A percentile compares a stretch with the other conserved stretches of the same genome.
phyloP scores from a whole-genome alignment of 306 rosid genomes.

The Rosa chinensis region DNA sequence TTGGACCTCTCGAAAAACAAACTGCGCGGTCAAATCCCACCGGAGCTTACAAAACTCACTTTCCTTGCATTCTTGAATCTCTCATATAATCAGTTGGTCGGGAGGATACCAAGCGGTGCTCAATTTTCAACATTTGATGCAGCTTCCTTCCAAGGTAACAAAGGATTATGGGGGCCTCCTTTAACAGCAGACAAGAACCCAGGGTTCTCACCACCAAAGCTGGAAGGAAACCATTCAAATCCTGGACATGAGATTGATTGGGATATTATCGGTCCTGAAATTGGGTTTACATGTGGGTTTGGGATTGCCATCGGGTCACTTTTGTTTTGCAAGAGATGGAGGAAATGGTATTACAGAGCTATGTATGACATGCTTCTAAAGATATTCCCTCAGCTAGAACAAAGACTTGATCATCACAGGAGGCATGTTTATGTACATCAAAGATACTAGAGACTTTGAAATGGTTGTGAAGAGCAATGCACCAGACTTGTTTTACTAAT shows the following conservation, averaged over 20 bases:
- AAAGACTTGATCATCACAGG: neutral
- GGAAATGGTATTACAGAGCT: neutral
- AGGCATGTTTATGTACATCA: neutral
- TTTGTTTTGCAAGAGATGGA: neutral
- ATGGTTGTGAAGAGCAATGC: neutral
- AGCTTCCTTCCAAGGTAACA: neutral
- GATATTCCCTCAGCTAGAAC: neutral
- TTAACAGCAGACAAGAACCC: neutral
- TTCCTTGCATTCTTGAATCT: neutral
- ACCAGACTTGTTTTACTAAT: neutral
- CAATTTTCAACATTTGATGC: neutral
- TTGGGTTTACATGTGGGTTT: neutral
- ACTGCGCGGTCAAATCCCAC: neutral
- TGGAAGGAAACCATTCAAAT: neutral
- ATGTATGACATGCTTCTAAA: neutral
- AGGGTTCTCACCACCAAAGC: neutral
- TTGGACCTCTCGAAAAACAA: neutral
- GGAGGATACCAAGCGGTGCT: neutral
- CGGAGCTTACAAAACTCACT: neutral
- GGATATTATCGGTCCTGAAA: neutral
- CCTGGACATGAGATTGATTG: neutral
- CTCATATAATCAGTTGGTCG: neutral
- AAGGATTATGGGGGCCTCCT: neutral
- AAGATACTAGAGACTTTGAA: neutral
- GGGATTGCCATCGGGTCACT: neutral